phyloP scores from a whole-genome alignment of 176 grass and related monocot genomes.

The Alloteropsis semialata region DNA sequence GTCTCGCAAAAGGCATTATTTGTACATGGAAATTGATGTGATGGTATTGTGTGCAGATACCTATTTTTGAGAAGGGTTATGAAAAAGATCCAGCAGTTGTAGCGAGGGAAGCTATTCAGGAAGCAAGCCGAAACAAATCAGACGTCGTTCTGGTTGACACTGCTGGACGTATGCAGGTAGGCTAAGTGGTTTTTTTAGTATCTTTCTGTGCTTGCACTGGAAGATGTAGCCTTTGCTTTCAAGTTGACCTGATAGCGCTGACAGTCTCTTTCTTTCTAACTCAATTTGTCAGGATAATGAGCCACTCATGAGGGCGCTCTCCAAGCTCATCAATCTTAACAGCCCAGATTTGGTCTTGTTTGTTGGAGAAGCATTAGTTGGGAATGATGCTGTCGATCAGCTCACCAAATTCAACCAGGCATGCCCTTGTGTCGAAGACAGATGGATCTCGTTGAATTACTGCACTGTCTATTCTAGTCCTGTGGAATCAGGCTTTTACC shows the following conservation, averaged over 20 bases:
- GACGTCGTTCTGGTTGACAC: slow-evolving; percentile 94
- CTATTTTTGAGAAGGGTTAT: slow-evolving; percentile 97
- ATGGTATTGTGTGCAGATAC: slow-evolving; percentile 55
- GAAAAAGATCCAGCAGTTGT: slow-evolving; percentile 94
- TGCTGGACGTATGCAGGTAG: slow-evolving; percentile 89
- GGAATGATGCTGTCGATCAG: slow-evolving; percentile 94
- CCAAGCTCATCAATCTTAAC: slow-evolving; percentile 95
- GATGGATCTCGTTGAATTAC: background rate
- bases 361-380: slow-evolving; percentile 94
- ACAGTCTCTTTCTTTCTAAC: slow-evolving; percentile 4
- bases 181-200: background rate
- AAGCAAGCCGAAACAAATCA: slow-evolving; percentile 73
- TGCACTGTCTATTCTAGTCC: background rate
- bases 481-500: background rate
- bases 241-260: background rate
- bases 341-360: slow-evolving; percentile 87
- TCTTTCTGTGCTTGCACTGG: background rate
- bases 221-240: background rate
- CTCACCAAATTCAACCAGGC: slow-evolving; percentile 94
- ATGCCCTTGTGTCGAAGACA: background rate
- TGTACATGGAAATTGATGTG: background rate
- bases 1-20: background rate
- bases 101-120: slow-evolving; percentile 90
- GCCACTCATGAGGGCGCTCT: slow-evolving; percentile 97
- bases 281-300: slow-evolving; percentile 69